A percentile compares a stretch with the other conserved stretches of the same genome.
These are phyloP conservation scores for Penicillium sp. DNA, from an alignment of 2,329 filamentous ascomycete species.

Conservation along the genomic window DNA sequence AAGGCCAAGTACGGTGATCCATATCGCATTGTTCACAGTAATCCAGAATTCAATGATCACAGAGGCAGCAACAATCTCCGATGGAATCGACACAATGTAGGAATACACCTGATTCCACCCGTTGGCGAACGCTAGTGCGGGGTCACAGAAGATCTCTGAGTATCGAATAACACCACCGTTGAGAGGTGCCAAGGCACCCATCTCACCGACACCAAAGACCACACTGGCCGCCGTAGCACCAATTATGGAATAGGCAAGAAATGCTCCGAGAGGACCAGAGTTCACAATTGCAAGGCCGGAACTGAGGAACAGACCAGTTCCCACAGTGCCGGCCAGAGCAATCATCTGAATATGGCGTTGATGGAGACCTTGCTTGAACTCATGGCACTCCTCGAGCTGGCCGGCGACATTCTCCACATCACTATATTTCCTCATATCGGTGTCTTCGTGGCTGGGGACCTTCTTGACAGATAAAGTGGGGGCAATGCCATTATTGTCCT, in stretches of 20 bases:
- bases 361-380: constrained; percentile 30
- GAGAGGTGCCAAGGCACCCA: constrained; percentile 40
- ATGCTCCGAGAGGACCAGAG: constrained; percentile 34
- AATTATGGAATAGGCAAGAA: constrained; percentile 41
- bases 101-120: constrained; percentile 44
- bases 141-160: constrained; percentile 39
- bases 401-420: constrained; percentile 23
- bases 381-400: constrained; percentile 23
- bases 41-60: constrained; percentile 40
- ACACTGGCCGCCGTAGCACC: constrained; percentile 39
- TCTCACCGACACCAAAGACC: constrained; percentile 38
- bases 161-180: constrained; percentile 42
- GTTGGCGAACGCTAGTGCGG: constrained; percentile 35
- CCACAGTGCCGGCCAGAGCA: constrained; percentile 40
- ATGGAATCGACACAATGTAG: constrained; percentile 34
- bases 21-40: constrained; percentile 50
- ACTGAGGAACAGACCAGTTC: constrained; percentile 40
- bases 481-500: constrained; percentile 5
- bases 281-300: constrained; percentile 36
- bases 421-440: constrained; percentile 8
- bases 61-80: constrained; percentile 36
- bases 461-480: constrained; percentile 9
- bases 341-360: constrained; percentile 42
- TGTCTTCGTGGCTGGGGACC: constrained; percentile 3
- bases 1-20: constrained; percentile 43